A percentile compares a stretch with the other conserved stretches of the same genome.
Conservation (phyloP, 2,329 filamentous ascomycete species). For the Ambrosiella beaveri region DNA sequence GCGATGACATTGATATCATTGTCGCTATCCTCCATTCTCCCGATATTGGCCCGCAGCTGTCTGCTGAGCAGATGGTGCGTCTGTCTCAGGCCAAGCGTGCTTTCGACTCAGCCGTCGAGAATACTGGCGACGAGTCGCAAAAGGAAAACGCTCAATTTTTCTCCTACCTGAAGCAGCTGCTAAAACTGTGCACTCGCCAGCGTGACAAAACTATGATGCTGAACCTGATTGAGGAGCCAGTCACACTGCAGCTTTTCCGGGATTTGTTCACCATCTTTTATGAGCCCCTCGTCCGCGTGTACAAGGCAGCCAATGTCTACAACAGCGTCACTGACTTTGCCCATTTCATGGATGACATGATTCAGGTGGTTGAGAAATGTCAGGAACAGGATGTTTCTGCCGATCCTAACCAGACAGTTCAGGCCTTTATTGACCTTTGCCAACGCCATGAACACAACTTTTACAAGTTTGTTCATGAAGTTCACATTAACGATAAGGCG, state of each 20-base stretch:
- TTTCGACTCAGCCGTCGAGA: slow-evolving; percentile 88
- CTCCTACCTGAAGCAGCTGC: slow-evolving; percentile 81
- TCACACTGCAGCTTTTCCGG: slow-evolving; percentile 88
- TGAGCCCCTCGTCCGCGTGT: slow-evolving; percentile 87
- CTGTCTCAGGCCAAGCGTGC: slow-evolving; percentile 92
- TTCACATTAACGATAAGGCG: slow-evolving; percentile 78
- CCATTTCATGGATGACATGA: slow-evolving; percentile 81
- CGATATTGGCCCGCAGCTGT: slow-evolving; percentile 54
- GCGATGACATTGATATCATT: slow-evolving; percentile 56
- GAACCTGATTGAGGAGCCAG: slow-evolving; percentile 82
- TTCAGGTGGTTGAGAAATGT: slow-evolving; percentile 53
- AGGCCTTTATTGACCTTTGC: slow-evolving; percentile 94
- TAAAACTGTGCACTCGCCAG: slow-evolving; percentile 81
- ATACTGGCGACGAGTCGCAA: slow-evolving; percentile 65
- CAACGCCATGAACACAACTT: slow-evolving; percentile 90
- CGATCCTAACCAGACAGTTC: slow-evolving; percentile 94
- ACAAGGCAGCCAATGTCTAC: slow-evolving; percentile 98
- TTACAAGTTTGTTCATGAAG: slow-evolving; percentile 98
- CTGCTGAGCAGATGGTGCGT: slow-evolving; percentile 57
- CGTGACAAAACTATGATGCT: slow-evolving; percentile 97
- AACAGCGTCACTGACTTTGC: slow-evolving; percentile 95
- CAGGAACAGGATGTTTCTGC: slow-evolving; percentile 67
- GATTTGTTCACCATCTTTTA: slow-evolving; percentile 98
- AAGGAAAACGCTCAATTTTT: slow-evolving; percentile 82
- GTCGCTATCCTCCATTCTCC: slow-evolving; percentile 62